phyloP scores from a whole-genome alignment of 208 protist genomes.

The Trypanosoma theileri region DNA sequence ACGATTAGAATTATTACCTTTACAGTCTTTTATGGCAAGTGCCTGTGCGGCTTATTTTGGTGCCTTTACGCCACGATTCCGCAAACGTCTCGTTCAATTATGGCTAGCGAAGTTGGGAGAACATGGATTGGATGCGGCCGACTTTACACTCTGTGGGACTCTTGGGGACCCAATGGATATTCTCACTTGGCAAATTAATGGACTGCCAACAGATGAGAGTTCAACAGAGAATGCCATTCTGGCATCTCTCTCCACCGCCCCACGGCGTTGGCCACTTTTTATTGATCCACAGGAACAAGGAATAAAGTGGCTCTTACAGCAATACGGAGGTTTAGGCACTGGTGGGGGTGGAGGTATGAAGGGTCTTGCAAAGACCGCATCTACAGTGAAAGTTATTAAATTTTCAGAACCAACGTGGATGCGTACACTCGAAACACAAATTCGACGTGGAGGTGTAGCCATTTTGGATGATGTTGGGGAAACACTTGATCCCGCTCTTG shows the following conservation, averaged over 20 bases:
- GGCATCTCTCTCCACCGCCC: slow-evolving; percentile 71
- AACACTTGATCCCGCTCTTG: slow-evolving; percentile 93
- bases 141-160: slow-evolving; percentile 60
- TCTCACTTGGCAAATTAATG: slow-evolving; percentile 96
- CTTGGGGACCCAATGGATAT: slow-evolving; percentile 95
- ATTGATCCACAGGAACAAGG: slow-evolving; percentile 97
- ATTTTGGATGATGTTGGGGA: slow-evolving; percentile 95
- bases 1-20: slow-evolving; percentile 76
- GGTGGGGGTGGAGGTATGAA: slow-evolving; percentile 26
- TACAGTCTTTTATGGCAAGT: slow-evolving; percentile 94
- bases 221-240: slow-evolving; percentile 97
- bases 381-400: slow-evolving; percentile 80
- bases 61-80: slow-evolving; percentile 93
- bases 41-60: slow-evolving; percentile 95
- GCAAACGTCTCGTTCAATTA: slow-evolving; percentile 75
- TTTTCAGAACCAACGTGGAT: slow-evolving; percentile 92
- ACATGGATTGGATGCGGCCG: slow-evolving; percentile 54
- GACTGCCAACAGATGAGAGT: slow-evolving; percentile 95
- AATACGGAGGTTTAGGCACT: slow-evolving; percentile 45
- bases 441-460: slow-evolving; percentile 91
- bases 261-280: slow-evolving; percentile 92
- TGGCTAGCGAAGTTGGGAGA: slow-evolving; percentile 72
- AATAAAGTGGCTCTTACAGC: slow-evolving; percentile 92
- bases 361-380: slow-evolving; percentile 25
- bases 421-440: slow-evolving; percentile 90